These are phyloP conservation scores for Aegilops sharonensis DNA, from an alignment of 176 grass and related monocot species.

Conservation along the genomic window DNA sequence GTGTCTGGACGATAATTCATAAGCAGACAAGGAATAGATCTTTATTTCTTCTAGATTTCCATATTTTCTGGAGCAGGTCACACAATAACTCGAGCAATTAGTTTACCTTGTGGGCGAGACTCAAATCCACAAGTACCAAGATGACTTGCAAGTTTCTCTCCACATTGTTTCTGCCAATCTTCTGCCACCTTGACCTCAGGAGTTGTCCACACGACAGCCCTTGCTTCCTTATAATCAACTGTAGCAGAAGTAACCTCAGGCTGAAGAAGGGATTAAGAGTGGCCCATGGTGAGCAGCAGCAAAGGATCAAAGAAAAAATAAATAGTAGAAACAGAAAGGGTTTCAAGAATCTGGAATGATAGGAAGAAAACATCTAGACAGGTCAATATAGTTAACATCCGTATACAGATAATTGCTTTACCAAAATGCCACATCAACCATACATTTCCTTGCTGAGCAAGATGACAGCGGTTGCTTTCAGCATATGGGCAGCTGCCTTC, in stretches of 20 bases:
- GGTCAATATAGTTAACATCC: neutral
- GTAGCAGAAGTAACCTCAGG: slow-evolving; percentile 64
- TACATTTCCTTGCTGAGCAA: neutral
- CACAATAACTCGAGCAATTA: neutral
- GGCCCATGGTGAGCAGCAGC: neutral
- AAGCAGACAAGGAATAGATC: neutral
- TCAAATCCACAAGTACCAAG: slow-evolving; percentile 87
- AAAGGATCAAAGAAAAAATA: neutral
- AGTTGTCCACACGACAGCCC: slow-evolving; percentile 56
- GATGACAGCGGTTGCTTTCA: neutral
- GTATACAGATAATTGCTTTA: neutral
- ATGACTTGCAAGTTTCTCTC: slow-evolving; percentile 74
- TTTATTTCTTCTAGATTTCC: neutral
- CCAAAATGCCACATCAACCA: neutral
- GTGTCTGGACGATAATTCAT: neutral
- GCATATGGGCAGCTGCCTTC: neutral
- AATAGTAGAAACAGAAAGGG: neutral
- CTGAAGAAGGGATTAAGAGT: slow-evolving; percentile 31
- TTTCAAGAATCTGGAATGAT: neutral
- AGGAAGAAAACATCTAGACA: neutral
- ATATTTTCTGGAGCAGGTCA: neutral
- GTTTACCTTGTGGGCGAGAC: slow-evolving; percentile 56
- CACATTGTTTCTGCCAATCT: slow-evolving; percentile 72
- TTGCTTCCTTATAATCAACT: slow-evolving; percentile 70
- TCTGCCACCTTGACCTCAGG: slow-evolving; percentile 41